Evolutionary conservation across 164 flowering plant species (phyloP).

Genomic region (Malania oleifera): DNA sequence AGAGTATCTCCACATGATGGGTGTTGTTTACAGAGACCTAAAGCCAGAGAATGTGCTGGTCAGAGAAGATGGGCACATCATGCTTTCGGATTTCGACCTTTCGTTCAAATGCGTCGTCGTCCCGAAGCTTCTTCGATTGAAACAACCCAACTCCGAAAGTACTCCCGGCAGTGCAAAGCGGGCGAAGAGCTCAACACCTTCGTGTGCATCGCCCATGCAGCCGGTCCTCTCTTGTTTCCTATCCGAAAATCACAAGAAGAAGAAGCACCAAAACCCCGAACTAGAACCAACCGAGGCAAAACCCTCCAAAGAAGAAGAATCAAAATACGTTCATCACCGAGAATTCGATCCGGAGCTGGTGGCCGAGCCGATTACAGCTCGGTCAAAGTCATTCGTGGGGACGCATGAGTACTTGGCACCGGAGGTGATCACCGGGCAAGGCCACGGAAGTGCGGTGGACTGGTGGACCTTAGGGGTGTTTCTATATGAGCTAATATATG

Average conservation of each 20-base stretch:
- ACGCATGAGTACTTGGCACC: constrained; percentile 94
- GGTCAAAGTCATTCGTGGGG: constrained; percentile 87
- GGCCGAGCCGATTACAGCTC: constrained; percentile 63
- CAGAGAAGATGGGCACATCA: constrained; percentile 83
- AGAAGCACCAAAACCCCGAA: constrained; percentile 5
- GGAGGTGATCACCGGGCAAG: constrained; percentile 77
- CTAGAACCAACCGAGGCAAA: too few relatives aligned
- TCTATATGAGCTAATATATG: constrained; percentile 69
- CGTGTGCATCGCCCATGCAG: constrained; percentile 55
- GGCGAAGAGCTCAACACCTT: constrained; percentile 22
- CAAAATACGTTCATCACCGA: constrained; percentile 4
- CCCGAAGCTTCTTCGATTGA: constrained; percentile 43
- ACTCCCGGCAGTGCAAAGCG: constrained; percentile 7
- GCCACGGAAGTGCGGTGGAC: constrained; percentile 85
- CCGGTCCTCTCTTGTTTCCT: constrained; percentile 77
- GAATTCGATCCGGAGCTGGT: constrained; percentile 47
- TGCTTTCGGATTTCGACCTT: constrained; percentile 91
- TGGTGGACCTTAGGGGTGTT: constrained; percentile 96
- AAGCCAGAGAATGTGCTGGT: constrained; percentile 86
- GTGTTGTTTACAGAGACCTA: constrained; percentile 73
- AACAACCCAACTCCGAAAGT: constrained; percentile 6
- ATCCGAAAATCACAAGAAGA: constrained; percentile 16
- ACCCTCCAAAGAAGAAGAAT: constrained; percentile 14
- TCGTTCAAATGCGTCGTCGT: constrained; percentile 81
- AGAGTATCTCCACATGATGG: constrained; percentile 94